Conservation (phyloP, 306 rosid genomes). For the Biancaea sappan region DNA sequence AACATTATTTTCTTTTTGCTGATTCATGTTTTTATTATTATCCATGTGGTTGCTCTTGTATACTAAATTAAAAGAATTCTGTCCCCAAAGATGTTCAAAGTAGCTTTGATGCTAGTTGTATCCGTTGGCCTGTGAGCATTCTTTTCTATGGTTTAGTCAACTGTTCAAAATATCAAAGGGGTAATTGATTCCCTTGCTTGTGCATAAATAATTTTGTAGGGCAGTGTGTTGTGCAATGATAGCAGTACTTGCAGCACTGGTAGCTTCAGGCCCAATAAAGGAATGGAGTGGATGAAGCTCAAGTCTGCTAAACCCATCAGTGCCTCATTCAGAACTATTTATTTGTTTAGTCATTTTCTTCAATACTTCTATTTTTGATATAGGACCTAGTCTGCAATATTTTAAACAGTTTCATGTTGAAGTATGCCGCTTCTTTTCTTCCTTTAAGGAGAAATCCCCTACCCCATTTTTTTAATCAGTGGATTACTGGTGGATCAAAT, state of each 20-base stretch:
- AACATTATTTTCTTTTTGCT: slow-evolving; percentile 27
- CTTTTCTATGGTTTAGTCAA: slow-evolving; percentile 26
- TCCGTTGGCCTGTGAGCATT: no score
- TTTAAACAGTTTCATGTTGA: neutral
- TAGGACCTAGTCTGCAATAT: neutral
- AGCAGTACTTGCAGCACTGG: slow-evolving; percentile 81
- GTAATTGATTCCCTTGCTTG: slow-evolving; percentile 33
- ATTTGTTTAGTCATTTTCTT: no score
- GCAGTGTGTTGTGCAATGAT: slow-evolving; percentile 63
- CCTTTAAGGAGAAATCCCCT: no score
- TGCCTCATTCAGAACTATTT: slow-evolving; percentile 33
- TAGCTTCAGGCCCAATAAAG: slow-evolving; percentile 92
- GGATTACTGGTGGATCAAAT: no score
- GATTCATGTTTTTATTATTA: no score
- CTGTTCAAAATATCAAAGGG: slow-evolving; percentile 14
- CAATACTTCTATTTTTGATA: neutral
- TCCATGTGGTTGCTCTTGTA: no score
- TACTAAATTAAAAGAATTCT: no score
- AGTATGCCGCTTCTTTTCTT: neutral
- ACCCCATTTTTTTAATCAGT: no score
- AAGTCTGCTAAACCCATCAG: slow-evolving; percentile 93
- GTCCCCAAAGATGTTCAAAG: no score
- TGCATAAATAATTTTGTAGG: slow-evolving; percentile 57
- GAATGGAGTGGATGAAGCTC: slow-evolving; percentile 99
- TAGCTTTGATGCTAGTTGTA: no score